Percentiles rank a stretch among this genome's conserved stretches.
phyloP scores from a whole-genome alignment of 306 rosid genomes.

The Vigna reflexopilosa region DNA sequence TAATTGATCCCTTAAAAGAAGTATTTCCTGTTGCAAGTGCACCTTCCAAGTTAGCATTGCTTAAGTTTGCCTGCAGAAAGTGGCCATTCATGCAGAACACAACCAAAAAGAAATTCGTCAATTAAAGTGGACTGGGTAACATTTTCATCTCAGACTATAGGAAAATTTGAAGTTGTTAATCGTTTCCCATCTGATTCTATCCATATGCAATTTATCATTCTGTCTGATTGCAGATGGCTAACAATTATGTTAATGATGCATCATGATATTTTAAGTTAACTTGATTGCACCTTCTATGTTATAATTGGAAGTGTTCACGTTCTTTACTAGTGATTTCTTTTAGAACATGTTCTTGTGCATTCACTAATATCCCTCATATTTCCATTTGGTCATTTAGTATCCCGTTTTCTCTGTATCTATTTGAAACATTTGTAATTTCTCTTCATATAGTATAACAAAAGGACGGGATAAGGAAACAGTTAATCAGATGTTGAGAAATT shows the following conservation, averaged over 20 bases:
- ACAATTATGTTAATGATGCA: slow-evolving; percentile 4
- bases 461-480: background rate
- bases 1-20: slow-evolving; percentile 79
- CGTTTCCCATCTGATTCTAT: slow-evolving; percentile 26
- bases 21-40: slow-evolving; percentile 93
- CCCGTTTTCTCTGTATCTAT: background rate
- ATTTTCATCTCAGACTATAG: background rate
- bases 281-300: background rate
- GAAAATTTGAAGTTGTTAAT: slow-evolving; percentile 16
- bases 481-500: slow-evolving; percentile 31
- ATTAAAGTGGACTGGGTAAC: slow-evolving; percentile 4
- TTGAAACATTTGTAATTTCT: background rate
- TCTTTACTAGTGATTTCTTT: slow-evolving; percentile 10
- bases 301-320: background rate
- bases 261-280: background rate
- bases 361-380: too few relatives aligned
- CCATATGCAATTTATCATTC: background rate
- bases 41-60: slow-evolving; percentile 94
- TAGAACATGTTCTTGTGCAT: slow-evolving; percentile 15
- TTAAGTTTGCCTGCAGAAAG: slow-evolving; percentile 79
- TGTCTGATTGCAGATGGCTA: background rate
- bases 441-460: slow-evolving; percentile 7
- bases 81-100: background rate
- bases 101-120: slow-evolving; percentile 7
- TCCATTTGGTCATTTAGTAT: background rate